phyloP scores from a whole-genome alignment of 768 basidiomycete genomes.

The Termitomyces sp. region DNA sequence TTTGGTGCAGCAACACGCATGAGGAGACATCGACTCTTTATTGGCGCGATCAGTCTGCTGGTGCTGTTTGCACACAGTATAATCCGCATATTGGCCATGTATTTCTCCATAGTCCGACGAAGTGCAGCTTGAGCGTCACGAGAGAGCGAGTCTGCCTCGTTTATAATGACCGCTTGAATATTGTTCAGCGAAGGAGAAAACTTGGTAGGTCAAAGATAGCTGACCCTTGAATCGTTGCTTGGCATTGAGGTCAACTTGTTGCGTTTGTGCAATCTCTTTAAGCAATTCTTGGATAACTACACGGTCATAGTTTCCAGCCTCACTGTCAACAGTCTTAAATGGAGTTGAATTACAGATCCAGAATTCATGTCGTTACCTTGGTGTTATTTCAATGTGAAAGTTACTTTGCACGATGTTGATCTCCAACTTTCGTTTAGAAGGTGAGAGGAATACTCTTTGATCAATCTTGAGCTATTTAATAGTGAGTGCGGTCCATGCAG shows the following conservation, averaged over 20 bases:
- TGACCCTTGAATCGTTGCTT: slow-evolving; percentile 96
- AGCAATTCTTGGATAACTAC: slow-evolving; percentile 95
- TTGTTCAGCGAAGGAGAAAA: not conserved
- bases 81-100: slow-evolving; percentile 96
- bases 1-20: slow-evolving; percentile 90
- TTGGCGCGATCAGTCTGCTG: slow-evolving; percentile 92
- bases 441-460: slow-evolving; percentile 92
- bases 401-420: slow-evolving; percentile 98
- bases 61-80: slow-evolving; percentile 97
- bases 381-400: slow-evolving; percentile 96
- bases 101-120: slow-evolving; percentile 98
- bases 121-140: slow-evolving; percentile 97
- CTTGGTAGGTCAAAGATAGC: slow-evolving; percentile 9
- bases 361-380: slow-evolving; percentile 56
- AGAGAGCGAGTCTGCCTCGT: slow-evolving; percentile 92
- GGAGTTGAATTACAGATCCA: not conserved
- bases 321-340: slow-evolving; percentile 45
- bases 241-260: slow-evolving; percentile 94
- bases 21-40: slow-evolving; percentile 91
- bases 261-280: slow-evolving; percentile 98
- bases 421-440: slow-evolving; percentile 91
- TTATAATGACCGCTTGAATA: slow-evolving; percentile 87
- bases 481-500: not conserved
- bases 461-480: slow-evolving; percentile 86
- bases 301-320: slow-evolving; percentile 93